Base-by-base conservation (phyloP, 2,329 filamentous ascomycete species). In the Kalmusia sp. region DNA sequence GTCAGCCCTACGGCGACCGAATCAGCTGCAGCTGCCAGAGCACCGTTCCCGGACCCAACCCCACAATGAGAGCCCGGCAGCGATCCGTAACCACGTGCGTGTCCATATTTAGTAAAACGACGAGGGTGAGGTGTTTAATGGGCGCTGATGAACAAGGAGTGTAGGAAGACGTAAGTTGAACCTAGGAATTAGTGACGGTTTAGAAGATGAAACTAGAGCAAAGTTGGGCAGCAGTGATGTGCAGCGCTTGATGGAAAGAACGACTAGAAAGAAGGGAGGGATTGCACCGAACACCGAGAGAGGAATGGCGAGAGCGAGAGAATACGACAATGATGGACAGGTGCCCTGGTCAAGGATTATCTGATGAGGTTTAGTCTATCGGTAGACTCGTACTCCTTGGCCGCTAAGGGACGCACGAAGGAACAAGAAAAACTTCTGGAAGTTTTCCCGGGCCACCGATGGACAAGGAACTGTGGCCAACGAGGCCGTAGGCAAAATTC, bases 1-100 rank as follows among this genome's bases (percentile, higher is more conserved):
- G 43, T 25, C 30, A 46, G 43, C 43, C 43, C 43, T 46, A 46
- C 43, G 43, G 41, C 41, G 41, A 44, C 41, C 41, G 41, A 44
- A 21, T 19, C 24, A 19, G 41, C 28, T 44, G 41, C 28, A 44
- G 35, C 35, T 38, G 19, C 35, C 35, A 24, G 17, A 33, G 19
- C 28, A 17, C 4, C 34, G 15, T 7, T 4, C 17, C 2, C 17
- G 19, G 9, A 2, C 27, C 28, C 6, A 35, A 17, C 19, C 14
- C 43, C 14, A 34, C 21, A 25, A 11, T 12, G 39, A 31, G 24
- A 19, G 19, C 9, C 39, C 9, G 19, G 39, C 15, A 30, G 15
- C 19, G 8, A 19, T 46, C 43, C 30, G 21, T 27, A 34, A 14
- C 43, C 30, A 25, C 28, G 30, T 46, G 30, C 43, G 25, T n/a